These are phyloP conservation scores for Podaxis rugospora DNA, from an alignment of 768 basidiomycete genomes.

Conservation along the genomic window DNA sequence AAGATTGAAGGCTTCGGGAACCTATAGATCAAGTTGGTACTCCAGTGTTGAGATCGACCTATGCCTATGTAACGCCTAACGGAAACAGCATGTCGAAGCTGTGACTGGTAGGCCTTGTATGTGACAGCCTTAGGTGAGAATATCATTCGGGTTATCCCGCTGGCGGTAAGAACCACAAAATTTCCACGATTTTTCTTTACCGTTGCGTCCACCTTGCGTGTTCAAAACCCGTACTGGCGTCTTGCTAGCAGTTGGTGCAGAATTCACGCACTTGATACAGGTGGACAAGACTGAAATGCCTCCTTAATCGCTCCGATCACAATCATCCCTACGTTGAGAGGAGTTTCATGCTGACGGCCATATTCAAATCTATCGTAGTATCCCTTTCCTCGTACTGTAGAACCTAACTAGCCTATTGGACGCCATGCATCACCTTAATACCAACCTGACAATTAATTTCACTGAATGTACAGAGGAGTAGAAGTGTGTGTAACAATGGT, in stretches of 20 bases:
- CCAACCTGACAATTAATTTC: too few relatives aligned
- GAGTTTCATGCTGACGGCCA: conserved; percentile 88
- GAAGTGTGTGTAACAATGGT: too few relatives aligned
- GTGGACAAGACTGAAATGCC: conserved; percentile 56
- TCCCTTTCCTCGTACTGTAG: background rate
- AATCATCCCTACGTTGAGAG: conserved; percentile 56
- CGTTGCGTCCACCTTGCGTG: conserved; percentile 41
- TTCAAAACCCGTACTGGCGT: conserved; percentile 50
- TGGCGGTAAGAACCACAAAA: conserved; percentile 10
- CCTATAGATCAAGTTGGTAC: background rate
- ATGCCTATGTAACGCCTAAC: background rate
- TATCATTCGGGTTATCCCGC: background rate
- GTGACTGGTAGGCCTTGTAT: background rate
- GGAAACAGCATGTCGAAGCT: background rate
- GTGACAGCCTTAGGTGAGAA: background rate
- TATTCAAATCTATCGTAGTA: conserved; percentile 22
- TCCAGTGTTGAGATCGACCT: background rate
- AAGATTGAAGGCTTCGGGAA: background rate
- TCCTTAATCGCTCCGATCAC: conserved; percentile 84
- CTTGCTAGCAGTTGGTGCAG: conserved; percentile 51
- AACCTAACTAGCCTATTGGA: background rate
- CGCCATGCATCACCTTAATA: background rate
- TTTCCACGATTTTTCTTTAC: conserved; percentile 16
- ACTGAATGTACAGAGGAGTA: too few relatives aligned
- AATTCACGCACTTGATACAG: conserved; percentile 28